Evolutionary conservation across 352 stramenopile genomes (phyloP).

Genomic region (Blastocystis sp.): DNA sequence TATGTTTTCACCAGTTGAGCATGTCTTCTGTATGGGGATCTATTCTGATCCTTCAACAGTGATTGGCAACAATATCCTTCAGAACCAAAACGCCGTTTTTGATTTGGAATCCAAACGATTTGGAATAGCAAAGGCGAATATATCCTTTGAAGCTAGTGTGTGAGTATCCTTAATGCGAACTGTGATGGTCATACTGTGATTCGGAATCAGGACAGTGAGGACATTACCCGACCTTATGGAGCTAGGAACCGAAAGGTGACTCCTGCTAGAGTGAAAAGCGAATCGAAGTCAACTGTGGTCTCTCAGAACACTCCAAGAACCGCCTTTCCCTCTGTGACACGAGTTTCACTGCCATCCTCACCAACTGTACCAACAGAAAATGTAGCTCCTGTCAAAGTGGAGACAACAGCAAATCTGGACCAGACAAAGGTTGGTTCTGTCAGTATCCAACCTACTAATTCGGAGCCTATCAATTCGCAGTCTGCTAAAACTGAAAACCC

Average conservation of each 20-base stretch:
- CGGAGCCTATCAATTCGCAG: too few species aligned
- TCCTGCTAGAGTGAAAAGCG: neutral
- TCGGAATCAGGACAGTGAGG: neutral
- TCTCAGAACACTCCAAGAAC: too few species aligned
- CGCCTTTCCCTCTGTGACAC: too few species aligned
- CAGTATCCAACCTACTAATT: too few species aligned
- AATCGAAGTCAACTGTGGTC: neutral
- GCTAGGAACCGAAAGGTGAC: neutral
- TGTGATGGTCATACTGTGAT: slow-evolving; percentile 3
- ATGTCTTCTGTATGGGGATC: slow-evolving; percentile 34
- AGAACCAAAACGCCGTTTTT: slow-evolving; percentile 27
- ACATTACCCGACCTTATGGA: neutral
- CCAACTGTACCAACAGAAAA: too few species aligned
- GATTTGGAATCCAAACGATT: slow-evolving; percentile 30
- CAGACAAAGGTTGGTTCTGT: too few species aligned
- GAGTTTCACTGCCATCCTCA: too few species aligned
- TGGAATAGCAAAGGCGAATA: neutral
- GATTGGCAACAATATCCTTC: slow-evolving; percentile 54
- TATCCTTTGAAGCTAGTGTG: neutral
- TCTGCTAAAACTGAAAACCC: too few species aligned
- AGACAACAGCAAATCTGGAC: too few species aligned
- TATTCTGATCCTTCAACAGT: slow-evolving; percentile 46
- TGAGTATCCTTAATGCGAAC: neutral
- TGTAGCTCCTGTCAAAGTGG: too few species aligned
- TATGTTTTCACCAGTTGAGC: neutral